Conservation (phyloP, 2,329 filamentous ascomycete species). For the Pseudocercospora macadamiae region DNA sequence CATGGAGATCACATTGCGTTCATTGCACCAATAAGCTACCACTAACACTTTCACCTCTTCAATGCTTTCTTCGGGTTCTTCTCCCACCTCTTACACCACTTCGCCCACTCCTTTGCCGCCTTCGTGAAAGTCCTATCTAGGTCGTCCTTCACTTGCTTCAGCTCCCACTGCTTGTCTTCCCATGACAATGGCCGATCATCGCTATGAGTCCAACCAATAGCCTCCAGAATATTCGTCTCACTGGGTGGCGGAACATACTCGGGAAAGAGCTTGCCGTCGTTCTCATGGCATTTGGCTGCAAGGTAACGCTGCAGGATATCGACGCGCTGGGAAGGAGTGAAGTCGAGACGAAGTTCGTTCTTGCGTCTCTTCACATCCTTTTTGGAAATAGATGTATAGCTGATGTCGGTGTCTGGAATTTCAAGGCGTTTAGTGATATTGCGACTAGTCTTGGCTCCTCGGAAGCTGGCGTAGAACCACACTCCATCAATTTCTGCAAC, state of each 20-base stretch:
- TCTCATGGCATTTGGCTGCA: slow-evolving; percentile 43
- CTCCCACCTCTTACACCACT: slow-evolving; percentile 38
- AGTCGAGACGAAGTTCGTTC: slow-evolving; percentile 42
- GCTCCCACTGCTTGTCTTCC: slow-evolving; percentile 50
- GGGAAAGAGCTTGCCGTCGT: slow-evolving; percentile 42
- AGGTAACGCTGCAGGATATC: slow-evolving; percentile 45
- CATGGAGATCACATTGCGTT: too few relatives aligned
- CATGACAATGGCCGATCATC: slow-evolving; percentile 25
- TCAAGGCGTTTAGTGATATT: slow-evolving; percentile 45
- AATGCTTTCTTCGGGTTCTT: slow-evolving; percentile 30
- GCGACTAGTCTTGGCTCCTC: slow-evolving; percentile 46
- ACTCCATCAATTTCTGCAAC: slow-evolving; percentile 41
- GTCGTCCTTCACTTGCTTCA: slow-evolving; percentile 25
- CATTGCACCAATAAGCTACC: too few relatives aligned
- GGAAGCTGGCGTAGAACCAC: slow-evolving; percentile 48
- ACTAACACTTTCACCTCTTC: slow-evolving; percentile 29
- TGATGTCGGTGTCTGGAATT: slow-evolving; percentile 7
- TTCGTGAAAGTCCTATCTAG: slow-evolving; percentile 21
- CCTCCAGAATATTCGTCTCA: slow-evolving; percentile 46
- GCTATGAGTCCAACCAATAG: slow-evolving; percentile 49
- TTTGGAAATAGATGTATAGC: slow-evolving; percentile 5
- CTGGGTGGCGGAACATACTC: slow-evolving; percentile 36
- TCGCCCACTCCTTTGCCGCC: slow-evolving; percentile 25
- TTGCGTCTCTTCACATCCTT: slow-evolving; percentile 28
- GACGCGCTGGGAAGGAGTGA: slow-evolving; percentile 42